Conservation (phyloP, 306 rosid genomes). For the Sindora glabra region DNA sequence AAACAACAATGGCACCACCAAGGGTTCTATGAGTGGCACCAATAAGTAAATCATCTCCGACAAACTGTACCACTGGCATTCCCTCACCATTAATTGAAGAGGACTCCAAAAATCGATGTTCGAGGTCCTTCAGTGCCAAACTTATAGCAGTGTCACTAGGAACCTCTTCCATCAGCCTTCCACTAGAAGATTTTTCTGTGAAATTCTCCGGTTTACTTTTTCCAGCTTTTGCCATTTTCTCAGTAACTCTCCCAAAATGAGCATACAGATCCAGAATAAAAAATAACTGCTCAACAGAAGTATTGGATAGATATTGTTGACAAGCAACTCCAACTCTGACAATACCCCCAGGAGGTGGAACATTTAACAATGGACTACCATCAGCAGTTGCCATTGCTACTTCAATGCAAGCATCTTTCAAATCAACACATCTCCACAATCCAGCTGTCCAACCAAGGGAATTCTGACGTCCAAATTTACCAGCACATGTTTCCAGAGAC, state of each 20-base stretch:
- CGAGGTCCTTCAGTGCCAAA: constrained; percentile 56
- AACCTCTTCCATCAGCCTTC: constrained; percentile 73
- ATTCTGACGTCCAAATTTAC: constrained; percentile 30
- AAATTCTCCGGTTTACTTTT: constrained; percentile 41
- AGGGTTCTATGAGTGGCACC: constrained; percentile 79
- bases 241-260: constrained; percentile 75
- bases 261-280: constrained; percentile 82
- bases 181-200: constrained; percentile 26
- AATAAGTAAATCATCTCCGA: constrained; percentile 61
- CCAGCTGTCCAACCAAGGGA: constrained; percentile 48
- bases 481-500: constrained; percentile 59
- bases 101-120: constrained; percentile 82
- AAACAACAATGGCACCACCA: constrained; percentile 88
- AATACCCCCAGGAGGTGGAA: constrained; percentile 92
- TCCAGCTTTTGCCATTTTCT: constrained; percentile 60
- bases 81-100: constrained; percentile 56
- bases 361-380: constrained; percentile 61
- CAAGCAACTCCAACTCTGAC: constrained; percentile 88
- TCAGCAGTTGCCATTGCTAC: constrained; percentile 94
- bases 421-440: constrained; percentile 87
- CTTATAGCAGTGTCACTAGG: constrained; percentile 89
- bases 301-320: constrained; percentile 66
- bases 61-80: constrained; percentile 78
- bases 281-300: constrained; percentile 84
- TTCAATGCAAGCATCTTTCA: constrained; percentile 69